These are phyloP conservation scores for Geotrichum carabidarum DNA, from an alignment of 1,139 yeast species.

Conservation along the genomic window DNA sequence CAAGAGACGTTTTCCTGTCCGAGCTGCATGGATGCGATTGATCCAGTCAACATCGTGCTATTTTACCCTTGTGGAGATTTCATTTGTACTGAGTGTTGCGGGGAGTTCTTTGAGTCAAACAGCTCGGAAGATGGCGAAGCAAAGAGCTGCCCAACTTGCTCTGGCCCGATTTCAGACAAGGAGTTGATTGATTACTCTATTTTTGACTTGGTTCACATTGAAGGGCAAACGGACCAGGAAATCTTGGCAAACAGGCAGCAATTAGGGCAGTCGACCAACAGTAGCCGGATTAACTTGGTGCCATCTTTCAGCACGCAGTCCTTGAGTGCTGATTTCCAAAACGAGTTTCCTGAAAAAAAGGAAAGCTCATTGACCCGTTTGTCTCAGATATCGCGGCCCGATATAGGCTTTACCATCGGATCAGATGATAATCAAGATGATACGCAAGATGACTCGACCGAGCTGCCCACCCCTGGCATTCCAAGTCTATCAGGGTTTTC, in stretches of 20 bases:
- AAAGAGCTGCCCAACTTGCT: slow-evolving; percentile 29
- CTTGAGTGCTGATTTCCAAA: neutral
- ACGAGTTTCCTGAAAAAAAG: neutral
- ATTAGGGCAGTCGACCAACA: neutral
- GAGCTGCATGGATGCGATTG: slow-evolving; percentile 58
- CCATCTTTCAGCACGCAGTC: neutral
- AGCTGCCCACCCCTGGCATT: neutral
- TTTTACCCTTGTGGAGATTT: slow-evolving; percentile 35
- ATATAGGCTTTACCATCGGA: slow-evolving; percentile 1
- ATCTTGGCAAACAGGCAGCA: slow-evolving; percentile 15
- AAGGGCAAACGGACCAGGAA: slow-evolving; percentile 25
- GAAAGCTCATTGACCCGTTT: neutral
- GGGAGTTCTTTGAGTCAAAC: slow-evolving; percentile 22
- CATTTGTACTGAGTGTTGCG: slow-evolving; percentile 33
- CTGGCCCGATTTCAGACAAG: slow-evolving; percentile 21
- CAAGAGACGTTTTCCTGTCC: slow-evolving; percentile 53
- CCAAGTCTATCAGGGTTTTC: neutral
- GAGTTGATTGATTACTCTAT: slow-evolving; percentile 27
- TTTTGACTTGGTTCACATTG: slow-evolving; percentile 28
- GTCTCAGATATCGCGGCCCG: neutral
- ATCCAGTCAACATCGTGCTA: slow-evolving; percentile 41
- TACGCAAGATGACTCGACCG: neutral
- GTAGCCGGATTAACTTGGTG: neutral
- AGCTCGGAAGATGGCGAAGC: slow-evolving; percentile 19
- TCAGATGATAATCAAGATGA: neutral